phyloP scores from a whole-genome alignment of 106 monocot species.

The Cymbidium sinense region DNA sequence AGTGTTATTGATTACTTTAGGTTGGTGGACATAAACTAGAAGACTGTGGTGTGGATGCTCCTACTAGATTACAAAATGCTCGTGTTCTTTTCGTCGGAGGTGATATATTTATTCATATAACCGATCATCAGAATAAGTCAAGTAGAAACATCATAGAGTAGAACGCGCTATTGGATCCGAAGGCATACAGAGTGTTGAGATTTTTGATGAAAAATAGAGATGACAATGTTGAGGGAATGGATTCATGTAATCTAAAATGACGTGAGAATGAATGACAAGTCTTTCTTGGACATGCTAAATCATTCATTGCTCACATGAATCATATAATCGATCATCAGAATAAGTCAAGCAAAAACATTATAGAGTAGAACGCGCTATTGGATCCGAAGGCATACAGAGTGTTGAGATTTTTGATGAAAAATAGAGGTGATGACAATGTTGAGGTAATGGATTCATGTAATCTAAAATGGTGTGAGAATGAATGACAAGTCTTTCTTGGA shows the following conservation, averaged over 20 bases:
- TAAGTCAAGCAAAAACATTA: neutral
- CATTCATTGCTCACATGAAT: slow-evolving; percentile 70
- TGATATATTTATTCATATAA: slow-evolving; percentile 11
- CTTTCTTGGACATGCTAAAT: slow-evolving; percentile 50
- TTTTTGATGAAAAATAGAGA: slow-evolving; percentile 33
- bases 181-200: slow-evolving; percentile 9
- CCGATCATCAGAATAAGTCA: neutral
- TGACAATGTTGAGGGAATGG: slow-evolving; percentile 19
- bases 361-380: neutral
- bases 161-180: slow-evolving; percentile 1
- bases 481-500: slow-evolving; percentile 54
- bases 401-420: slow-evolving; percentile 32
- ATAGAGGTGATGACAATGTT: slow-evolving; percentile 14
- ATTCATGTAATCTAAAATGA: slow-evolving; percentile 43
- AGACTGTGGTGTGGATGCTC: too few species aligned
- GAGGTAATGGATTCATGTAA: slow-evolving; percentile 32
- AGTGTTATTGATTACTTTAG: slow-evolving; percentile 21
- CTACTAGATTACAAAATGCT: slow-evolving; percentile 20
- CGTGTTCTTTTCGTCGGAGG: slow-evolving; percentile 30
- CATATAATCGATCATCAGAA: slow-evolving; percentile 5
- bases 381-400: slow-evolving; percentile 7
- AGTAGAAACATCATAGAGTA: neutral
- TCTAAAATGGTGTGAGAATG: slow-evolving; percentile 59
- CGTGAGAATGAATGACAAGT: slow-evolving; percentile 63
- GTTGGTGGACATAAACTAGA: slow-evolving; percentile 21